Evolutionary conservation across 176 grass and related monocot species (phyloP).

Genomic region (Areca catechu): DNA sequence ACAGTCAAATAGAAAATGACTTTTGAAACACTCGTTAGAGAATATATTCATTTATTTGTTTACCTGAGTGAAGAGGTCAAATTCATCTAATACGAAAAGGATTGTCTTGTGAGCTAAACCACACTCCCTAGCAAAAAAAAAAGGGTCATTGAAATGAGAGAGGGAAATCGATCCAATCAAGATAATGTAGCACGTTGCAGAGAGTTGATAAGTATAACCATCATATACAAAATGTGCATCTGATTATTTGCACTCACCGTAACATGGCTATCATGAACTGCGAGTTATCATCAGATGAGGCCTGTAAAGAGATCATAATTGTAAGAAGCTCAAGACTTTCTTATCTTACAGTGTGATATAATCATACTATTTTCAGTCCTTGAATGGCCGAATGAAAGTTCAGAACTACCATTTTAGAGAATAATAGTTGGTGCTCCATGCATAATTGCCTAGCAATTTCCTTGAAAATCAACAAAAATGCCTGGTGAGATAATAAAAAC

Average conservation of each 20-base stretch:
- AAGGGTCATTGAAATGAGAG: background rate
- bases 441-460: constrained; percentile 97
- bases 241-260: constrained; percentile 30
- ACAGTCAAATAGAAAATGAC: too few species aligned
- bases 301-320: constrained; percentile 36
- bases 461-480: constrained; percentile 24
- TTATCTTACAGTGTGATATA: too few species aligned
- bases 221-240: too few species aligned
- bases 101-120: constrained; percentile 81
- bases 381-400: constrained; percentile 1
- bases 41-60: background rate
- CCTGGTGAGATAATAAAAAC: background rate
- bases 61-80: constrained; percentile 96
- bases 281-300: constrained; percentile 90
- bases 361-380: too few species aligned
- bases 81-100: constrained; percentile 77
- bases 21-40: too few species aligned
- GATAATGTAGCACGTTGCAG: too few species aligned
- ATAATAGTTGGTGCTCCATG: constrained; percentile 71
- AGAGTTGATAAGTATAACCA: too few species aligned
- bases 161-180: background rate
- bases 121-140: constrained; percentile 50
- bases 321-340: too few species aligned
- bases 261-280: constrained; percentile 90
- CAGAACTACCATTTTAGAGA: constrained; percentile 78